A percentile compares a stretch with the other conserved stretches of the same genome.
Evolutionary conservation across 2,329 filamentous ascomycete species (phyloP).

Genomic region (Diaporthe citrichinensis): DNA sequence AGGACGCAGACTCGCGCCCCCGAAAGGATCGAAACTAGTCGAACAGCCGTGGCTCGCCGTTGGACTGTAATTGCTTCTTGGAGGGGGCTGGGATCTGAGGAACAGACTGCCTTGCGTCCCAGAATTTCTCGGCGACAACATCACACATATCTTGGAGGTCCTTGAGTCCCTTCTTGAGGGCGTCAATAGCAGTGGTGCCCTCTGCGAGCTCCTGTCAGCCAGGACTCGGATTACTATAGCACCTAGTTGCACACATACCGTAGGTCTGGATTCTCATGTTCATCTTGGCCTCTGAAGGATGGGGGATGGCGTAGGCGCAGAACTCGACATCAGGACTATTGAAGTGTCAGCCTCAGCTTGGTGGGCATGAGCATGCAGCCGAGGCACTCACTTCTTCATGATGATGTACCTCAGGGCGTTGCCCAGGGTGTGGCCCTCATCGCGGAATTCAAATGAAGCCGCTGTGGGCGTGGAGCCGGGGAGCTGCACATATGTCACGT

Average conservation of each 20-base stretch:
- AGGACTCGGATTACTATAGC: background rate
- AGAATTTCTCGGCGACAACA: slow-evolving; percentile 93
- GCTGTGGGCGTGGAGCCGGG: slow-evolving; percentile 88
- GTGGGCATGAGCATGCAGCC: background rate
- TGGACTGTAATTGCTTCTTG: slow-evolving; percentile 40
- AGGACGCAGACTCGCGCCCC: background rate
- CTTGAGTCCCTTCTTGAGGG: slow-evolving; percentile 88
- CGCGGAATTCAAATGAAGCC: slow-evolving; percentile 93
- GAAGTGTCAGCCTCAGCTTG: slow-evolving; percentile 39
- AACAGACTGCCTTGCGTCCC: slow-evolving; percentile 75
- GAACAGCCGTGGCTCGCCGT: slow-evolving; percentile 40
- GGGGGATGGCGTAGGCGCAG: slow-evolving; percentile 97
- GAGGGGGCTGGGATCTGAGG: slow-evolving; percentile 40
- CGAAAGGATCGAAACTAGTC: slow-evolving; percentile 20
- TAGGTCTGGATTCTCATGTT: slow-evolving; percentile 98
- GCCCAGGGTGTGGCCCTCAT: slow-evolving; percentile 95
- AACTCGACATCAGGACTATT: slow-evolving; percentile 93
- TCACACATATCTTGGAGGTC: slow-evolving; percentile 95
- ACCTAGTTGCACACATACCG: slow-evolving; percentile 69
- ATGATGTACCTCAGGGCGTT: slow-evolving; percentile 96
- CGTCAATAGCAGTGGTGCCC: slow-evolving; percentile 84
- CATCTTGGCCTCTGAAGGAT: slow-evolving; percentile 97
- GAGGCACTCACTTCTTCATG: slow-evolving; percentile 91
- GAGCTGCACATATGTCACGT: slow-evolving; percentile 67
- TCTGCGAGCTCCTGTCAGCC: slow-evolving; percentile 63